Evolutionary conservation across 352 stramenopile species (phyloP).

Genomic region (Thraustochytrium sp.): DNA sequence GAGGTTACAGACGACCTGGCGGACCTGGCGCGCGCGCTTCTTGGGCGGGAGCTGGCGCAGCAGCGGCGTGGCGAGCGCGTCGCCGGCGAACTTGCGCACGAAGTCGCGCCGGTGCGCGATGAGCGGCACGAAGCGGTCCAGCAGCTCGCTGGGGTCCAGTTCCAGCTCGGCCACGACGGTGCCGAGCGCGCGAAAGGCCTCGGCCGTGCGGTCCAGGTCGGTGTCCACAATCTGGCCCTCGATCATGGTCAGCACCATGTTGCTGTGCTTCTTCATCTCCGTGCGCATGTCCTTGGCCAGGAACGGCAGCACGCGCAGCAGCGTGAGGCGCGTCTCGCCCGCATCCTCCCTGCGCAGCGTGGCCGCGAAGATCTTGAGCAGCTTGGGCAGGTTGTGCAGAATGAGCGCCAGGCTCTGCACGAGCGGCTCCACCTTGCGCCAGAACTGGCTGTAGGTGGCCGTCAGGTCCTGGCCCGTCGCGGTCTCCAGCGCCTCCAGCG

Average conservation of each 20-base stretch:
- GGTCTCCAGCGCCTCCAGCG: background rate
- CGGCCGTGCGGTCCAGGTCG: background rate
- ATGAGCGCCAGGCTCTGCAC: conserved; percentile 34
- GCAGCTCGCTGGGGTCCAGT: background rate
- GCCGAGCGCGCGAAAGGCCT: conserved; percentile 1
- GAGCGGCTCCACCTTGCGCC: background rate
- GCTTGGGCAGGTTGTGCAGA: conserved; percentile 14
- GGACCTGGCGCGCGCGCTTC: background rate
- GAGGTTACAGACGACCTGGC: background rate
- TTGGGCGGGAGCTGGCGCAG: background rate
- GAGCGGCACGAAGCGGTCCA: background rate
- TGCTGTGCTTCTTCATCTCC: background rate
- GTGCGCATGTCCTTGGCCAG: conserved; percentile 14
- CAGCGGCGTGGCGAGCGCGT: background rate
- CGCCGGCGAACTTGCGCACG: conserved; percentile 18
- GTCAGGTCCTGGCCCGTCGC: background rate
- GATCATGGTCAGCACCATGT: background rate
- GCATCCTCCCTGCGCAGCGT: background rate
- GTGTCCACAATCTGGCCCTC: background rate
- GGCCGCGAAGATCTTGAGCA: background rate
- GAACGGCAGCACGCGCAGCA: background rate
- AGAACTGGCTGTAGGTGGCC: background rate
- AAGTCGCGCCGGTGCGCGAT: conserved; percentile 21
- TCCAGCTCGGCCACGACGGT: conserved; percentile 13
- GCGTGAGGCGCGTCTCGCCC: background rate